A percentile compares a stretch with the other conserved stretches of the same genome.
phyloP scores from a whole-genome alignment of 1,284 basidiomycete species.

The Trichosporon sp. region DNA sequence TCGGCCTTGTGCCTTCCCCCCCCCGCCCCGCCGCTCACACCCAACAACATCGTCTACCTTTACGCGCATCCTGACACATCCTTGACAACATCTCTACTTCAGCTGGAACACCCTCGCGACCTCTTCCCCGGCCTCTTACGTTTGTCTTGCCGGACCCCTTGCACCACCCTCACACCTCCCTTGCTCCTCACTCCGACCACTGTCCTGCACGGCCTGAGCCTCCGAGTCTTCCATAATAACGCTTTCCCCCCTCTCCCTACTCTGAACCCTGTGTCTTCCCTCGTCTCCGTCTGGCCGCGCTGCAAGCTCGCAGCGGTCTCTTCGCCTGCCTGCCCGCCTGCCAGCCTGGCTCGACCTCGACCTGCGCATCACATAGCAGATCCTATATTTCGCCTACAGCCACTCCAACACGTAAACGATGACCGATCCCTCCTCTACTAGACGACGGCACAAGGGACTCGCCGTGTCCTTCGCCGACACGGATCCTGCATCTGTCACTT shows the following conservation, averaged over 20 bases:
- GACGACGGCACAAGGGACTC: slow-evolving; percentile 12
- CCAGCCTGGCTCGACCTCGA: background rate
- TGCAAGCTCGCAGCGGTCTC: background rate
- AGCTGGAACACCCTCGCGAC: background rate
- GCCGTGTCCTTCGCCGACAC: background rate
- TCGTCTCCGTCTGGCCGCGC: background rate
- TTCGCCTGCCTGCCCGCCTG: background rate
- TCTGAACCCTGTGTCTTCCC: background rate
- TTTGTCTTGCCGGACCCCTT: slow-evolving; percentile 10
- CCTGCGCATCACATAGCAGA: background rate
- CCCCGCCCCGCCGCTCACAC: too few species aligned
- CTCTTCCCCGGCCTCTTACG: slow-evolving; percentile 3
- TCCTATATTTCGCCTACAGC: background rate
- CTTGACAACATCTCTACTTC: background rate
- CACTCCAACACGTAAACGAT: slow-evolving; percentile 2
- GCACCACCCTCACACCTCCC: background rate
- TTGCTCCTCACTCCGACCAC: background rate
- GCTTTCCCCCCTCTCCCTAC: background rate
- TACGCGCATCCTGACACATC: background rate
- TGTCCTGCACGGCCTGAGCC: background rate
- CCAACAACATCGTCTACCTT: background rate
- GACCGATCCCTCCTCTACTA: background rate
- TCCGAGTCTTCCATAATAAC: background rate
- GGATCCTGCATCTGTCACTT: background rate
- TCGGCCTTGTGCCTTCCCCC: background rate